Conservation (phyloP, 768 basidiomycete genomes). For the Rhodotorula kratochvilovae region DNA sequence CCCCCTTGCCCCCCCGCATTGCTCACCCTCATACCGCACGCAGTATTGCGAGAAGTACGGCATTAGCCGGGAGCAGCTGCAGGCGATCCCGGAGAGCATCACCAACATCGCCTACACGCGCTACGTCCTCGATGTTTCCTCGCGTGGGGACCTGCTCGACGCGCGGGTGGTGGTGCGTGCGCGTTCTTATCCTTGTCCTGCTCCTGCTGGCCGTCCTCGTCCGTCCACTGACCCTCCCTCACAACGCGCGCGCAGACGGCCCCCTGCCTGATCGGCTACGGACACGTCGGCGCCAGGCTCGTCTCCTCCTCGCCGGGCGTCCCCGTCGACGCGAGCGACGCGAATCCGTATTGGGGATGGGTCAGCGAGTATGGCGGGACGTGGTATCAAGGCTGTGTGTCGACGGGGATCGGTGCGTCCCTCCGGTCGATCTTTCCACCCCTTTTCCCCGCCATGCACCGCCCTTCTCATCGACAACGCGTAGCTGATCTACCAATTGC, state of each 20-base stretch:
- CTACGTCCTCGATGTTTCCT: constrained; percentile 72
- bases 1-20: no score
- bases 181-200: neutral
- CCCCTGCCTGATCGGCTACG: constrained; percentile 84
- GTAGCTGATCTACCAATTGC: no score
- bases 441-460: neutral
- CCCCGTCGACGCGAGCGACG: constrained; percentile 57
- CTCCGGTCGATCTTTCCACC: neutral
- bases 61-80: constrained; percentile 56
- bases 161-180: constrained; percentile 61
- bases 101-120: constrained; percentile 81
- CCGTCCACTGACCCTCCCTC: no score
- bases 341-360: constrained; percentile 64
- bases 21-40: neutral
- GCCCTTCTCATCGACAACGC: no score
- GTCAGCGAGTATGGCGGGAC: constrained; percentile 65
- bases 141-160: constrained; percentile 69
- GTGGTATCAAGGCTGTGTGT: constrained; percentile 68
- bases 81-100: constrained; percentile 59
- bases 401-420: constrained; percentile 64
- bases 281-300: constrained; percentile 83
- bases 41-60: constrained; percentile 68
- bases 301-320: constrained; percentile 55
- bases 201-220: no score
- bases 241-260: constrained; percentile 55